Evolutionary conservation across 306 rosid genomes (phyloP).

Genomic region (Glycine tomentella): DNA sequence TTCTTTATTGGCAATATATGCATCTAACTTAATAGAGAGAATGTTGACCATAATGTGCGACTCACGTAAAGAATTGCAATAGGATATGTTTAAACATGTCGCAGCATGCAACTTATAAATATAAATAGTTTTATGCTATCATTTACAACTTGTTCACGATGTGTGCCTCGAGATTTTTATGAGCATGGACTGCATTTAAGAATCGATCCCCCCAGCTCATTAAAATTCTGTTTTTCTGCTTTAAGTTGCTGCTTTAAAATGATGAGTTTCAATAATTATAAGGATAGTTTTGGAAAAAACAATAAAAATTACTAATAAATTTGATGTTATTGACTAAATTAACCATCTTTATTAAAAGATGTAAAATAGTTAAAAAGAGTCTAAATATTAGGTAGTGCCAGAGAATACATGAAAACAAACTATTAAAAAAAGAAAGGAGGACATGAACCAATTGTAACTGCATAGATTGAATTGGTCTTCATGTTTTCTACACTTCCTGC

Average conservation of each 20-base stretch:
- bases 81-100: slow-evolving; percentile 45
- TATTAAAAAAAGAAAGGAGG: too few relatives aligned
- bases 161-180: background rate
- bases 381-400: too few relatives aligned
- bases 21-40: slow-evolving; percentile 23
- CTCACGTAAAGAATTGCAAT: slow-evolving; percentile 32
- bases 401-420: too few relatives aligned
- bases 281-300: too few relatives aligned
- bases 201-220: slow-evolving; percentile 30
- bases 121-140: background rate
- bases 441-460: background rate
- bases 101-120: slow-evolving; percentile 36
- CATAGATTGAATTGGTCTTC: background rate
- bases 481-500: background rate
- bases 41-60: slow-evolving; percentile 16
- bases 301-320: too few relatives aligned
- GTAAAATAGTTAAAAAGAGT: too few relatives aligned
- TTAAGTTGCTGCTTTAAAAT: too few relatives aligned
- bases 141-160: slow-evolving; percentile 35
- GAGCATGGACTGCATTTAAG: slow-evolving; percentile 5
- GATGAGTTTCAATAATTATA: too few relatives aligned
- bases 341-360: too few relatives aligned
- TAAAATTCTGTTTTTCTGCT: background rate
- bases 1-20: background rate
- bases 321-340: too few relatives aligned